phyloP scores from a whole-genome alignment of 805 yeast species.

The Wickerhamiella allomyrinae region DNA sequence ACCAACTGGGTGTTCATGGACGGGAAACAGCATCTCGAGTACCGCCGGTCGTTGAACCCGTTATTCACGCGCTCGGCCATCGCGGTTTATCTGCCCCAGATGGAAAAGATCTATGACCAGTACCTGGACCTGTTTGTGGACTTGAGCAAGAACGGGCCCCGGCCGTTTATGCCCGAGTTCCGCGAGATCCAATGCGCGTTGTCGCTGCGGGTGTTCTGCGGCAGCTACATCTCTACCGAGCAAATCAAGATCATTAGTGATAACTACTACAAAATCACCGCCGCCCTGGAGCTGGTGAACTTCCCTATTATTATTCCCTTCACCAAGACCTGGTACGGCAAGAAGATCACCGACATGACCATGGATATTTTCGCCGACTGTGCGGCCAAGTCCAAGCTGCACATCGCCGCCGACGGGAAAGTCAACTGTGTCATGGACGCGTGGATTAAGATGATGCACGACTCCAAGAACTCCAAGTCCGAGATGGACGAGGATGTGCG shows the following conservation, averaged over 20 bases:
- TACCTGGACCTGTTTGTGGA: conserved; percentile 57
- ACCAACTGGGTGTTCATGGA: conserved; percentile 96
- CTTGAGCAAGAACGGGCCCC: conserved; percentile 46
- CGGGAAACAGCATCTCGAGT: conserved; percentile 90
- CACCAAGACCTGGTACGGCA: conserved; percentile 97
- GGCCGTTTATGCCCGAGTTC: conserved; percentile 78
- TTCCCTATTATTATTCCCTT: conserved; percentile 93
- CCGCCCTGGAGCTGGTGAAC: conserved; percentile 92
- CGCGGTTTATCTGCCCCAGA: conserved; percentile 68
- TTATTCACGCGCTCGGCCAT: conserved; percentile 76
- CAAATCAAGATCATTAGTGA: conserved; percentile 83
- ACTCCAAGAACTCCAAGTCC: conserved; percentile 35
- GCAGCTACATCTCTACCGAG: conserved; percentile 82
- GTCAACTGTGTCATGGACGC: conserved; percentile 90
- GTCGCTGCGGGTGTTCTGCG: conserved; percentile 88
- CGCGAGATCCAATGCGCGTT: conserved; percentile 94
- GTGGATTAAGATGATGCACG: conserved; percentile 79
- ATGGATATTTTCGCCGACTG: conserved; percentile 84
- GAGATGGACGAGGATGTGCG: conserved; percentile 38
- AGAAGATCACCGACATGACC: conserved; percentile 80
- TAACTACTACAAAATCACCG: conserved; percentile 81
- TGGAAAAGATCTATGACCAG: conserved; percentile 70
- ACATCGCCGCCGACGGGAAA: conserved; percentile 60
- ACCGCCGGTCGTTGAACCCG: conserved; percentile 80
- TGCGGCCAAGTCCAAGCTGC: conserved; percentile 75